Base-by-base conservation (phyloP, 257 asterid species). In the Nicotiana undulata region DNA sequence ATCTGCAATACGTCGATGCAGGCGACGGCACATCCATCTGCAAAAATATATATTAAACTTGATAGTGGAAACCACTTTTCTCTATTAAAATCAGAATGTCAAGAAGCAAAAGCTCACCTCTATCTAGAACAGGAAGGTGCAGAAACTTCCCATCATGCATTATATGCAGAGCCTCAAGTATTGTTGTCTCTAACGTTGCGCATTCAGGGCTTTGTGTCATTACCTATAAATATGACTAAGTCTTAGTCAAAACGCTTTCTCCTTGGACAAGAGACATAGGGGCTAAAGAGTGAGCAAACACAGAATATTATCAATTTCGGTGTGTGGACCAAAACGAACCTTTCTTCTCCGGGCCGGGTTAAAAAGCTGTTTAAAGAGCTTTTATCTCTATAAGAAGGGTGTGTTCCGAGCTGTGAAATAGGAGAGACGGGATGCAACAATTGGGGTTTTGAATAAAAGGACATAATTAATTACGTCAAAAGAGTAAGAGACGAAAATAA, bases 81-180 rank as follows among this genome's bases (percentile, higher is more conserved):
- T 28, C 24, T 44, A 29, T 70, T 60, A 75, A 28, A 22, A 61
- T 22, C 77, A 72, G 22, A 22, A 79, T 32, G n/a, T 52, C 56
- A 24, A 24, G 63, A 79, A 26, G 76, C 60, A 44, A 63, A 82
- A 74, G 61, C 84, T 85, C 81, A 92, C 98, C 98, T 91, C 92
- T 90, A 77, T 93, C 98, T 60, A 91, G 82, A 79, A 95, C 97
- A 13, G 98, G 99, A 87, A 95, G 94, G 87, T 95, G 97, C 76
- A 95, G 86, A 64, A 95, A 95, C 81, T 88, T 93, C 59, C 94
- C 92, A 81, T 95, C 98, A 83, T 91, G 99, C 97, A 95, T 95
- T 84, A 93, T 85, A 90, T 95, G 98, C 85, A 95, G 86, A 5
- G 97, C 97, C 85, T 92, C 98, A 76, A 95, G 98, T 82, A 95